Percentiles rank a stretch among this genome's conserved stretches.
Evolutionary conservation across 768 basidiomycete genomes (phyloP).

Genomic region (Chalciporus chontae): DNA sequence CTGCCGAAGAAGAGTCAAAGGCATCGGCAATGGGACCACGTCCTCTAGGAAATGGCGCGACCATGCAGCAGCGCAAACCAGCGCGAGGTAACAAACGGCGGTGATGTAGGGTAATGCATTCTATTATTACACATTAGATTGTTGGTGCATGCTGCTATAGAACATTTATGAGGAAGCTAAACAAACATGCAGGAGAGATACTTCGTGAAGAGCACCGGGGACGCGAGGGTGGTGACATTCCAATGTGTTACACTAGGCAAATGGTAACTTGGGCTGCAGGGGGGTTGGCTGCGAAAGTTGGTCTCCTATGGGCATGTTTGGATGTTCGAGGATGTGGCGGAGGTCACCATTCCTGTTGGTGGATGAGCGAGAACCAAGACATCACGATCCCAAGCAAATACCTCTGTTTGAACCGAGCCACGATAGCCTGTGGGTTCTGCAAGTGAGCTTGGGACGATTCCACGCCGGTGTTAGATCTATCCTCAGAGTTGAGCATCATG

Average conservation of each 20-base stretch:
- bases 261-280: slow-evolving; percentile 10
- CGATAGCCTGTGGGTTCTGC: slow-evolving; percentile 44
- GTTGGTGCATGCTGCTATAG: no score
- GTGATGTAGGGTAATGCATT: slow-evolving; percentile 8
- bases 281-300: slow-evolving; percentile 6
- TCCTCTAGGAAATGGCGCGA: slow-evolving; percentile 18
- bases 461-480: slow-evolving; percentile 10
- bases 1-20: slow-evolving; percentile 38
- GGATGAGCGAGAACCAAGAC: slow-evolving; percentile 8
- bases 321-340: slow-evolving; percentile 56
- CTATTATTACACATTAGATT: neutral
- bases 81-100: slow-evolving; percentile 36
- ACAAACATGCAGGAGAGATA: neutral
- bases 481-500: slow-evolving; percentile 1
- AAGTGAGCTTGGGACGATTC: slow-evolving; percentile 28
- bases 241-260: neutral
- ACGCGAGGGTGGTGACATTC: neutral
- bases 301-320: slow-evolving; percentile 21
- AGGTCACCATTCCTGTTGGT: slow-evolving; percentile 47
- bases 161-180: neutral
- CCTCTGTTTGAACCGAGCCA: slow-evolving; percentile 71
- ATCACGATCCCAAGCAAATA: slow-evolving; percentile 18
- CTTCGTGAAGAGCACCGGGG: neutral
- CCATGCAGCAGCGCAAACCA: slow-evolving; percentile 32
- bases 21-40: slow-evolving; percentile 19